Percentiles rank a stretch among this genome's conserved stretches.
Conservation (phyloP, 371 early-diverging fungal species). For the Lichtheimia corymbifera region DNA sequence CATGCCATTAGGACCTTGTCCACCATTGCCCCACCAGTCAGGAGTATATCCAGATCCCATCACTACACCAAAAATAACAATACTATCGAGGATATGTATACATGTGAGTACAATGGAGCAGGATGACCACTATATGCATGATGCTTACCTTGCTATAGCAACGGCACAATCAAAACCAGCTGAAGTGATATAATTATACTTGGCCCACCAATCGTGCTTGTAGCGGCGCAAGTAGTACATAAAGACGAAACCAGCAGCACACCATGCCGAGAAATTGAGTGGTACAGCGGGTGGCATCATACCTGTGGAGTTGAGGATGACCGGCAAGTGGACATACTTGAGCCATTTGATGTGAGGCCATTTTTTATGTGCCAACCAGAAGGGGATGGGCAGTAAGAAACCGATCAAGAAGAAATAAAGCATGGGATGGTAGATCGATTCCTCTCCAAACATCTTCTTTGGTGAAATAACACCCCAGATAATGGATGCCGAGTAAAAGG, state of each 20-base stretch:
- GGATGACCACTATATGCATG: no score
- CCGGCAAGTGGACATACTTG: slow-evolving; percentile 63
- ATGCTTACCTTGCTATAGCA: slow-evolving; percentile 23
- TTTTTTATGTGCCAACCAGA: slow-evolving; percentile 47
- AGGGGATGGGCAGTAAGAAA: slow-evolving; percentile 63
- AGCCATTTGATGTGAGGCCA: slow-evolving; percentile 54
- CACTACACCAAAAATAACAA: slow-evolving; percentile 52
- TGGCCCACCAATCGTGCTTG: slow-evolving; percentile 60
- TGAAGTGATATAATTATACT: slow-evolving; percentile 72
- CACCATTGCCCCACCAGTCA: slow-evolving; percentile 50
- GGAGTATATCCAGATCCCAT: slow-evolving; percentile 26
- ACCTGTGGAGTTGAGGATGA: slow-evolving; percentile 65
- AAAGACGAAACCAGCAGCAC: slow-evolving; percentile 62
- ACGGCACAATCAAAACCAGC: slow-evolving; percentile 75
- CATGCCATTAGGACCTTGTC: slow-evolving; percentile 9
- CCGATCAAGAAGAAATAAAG: slow-evolving; percentile 69
- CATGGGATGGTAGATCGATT: slow-evolving; percentile 56
- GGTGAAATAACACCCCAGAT: slow-evolving; percentile 71
- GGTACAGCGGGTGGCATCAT: slow-evolving; percentile 72
- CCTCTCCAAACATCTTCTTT: slow-evolving; percentile 63
- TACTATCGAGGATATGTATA: no score
- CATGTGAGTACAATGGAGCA: slow-evolving; percentile 9
- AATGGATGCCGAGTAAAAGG: slow-evolving; percentile 61
- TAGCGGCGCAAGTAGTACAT: slow-evolving; percentile 61
- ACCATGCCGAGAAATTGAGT: slow-evolving; percentile 65